Evolutionary conservation across 1,139 yeast species (phyloP).

Genomic region (Diutina scorzettiae): DNA sequence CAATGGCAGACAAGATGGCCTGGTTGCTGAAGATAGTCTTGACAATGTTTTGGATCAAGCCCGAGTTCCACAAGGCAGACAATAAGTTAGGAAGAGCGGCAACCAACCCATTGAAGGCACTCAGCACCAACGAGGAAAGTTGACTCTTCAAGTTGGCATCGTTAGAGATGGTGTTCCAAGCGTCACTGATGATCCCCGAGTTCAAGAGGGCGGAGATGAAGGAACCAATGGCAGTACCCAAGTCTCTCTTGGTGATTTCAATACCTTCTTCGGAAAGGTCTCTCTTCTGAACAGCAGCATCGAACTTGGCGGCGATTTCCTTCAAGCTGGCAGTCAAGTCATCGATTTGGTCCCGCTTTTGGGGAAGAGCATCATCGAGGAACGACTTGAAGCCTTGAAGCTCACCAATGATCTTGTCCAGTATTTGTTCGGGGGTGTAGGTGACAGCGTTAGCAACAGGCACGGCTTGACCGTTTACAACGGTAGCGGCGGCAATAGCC

Average conservation of each 20-base stretch:
- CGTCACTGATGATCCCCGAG: constrained; percentile 30
- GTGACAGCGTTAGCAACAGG: background rate
- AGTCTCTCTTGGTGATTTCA: constrained; percentile 25
- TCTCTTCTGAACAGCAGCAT: constrained; percentile 19
- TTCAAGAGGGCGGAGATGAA: constrained; percentile 26
- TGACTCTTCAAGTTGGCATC: constrained; percentile 19
- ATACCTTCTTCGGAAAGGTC: constrained; percentile 20
- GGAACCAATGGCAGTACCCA: constrained; percentile 22
- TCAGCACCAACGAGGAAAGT: constrained; percentile 18
- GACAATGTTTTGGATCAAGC: constrained; percentile 26
- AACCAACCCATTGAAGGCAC: constrained; percentile 24
- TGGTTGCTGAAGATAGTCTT: constrained; percentile 16
- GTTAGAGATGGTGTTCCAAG: constrained; percentile 26
- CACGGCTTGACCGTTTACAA: constrained; percentile 11
- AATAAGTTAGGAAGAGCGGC: constrained; percentile 34
- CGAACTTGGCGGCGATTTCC: background rate
- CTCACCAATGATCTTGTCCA: background rate
- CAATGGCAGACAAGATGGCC: background rate
- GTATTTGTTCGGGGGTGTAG: background rate
- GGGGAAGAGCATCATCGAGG: background rate
- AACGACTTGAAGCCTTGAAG: background rate
- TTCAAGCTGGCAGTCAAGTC: background rate
- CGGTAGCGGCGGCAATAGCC: constrained; percentile 30
- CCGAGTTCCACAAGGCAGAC: constrained; percentile 33
- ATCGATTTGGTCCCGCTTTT: background rate